phyloP scores from a whole-genome alignment of 1,284 basidiomycete species.

The Vanrija humicola region DNA sequence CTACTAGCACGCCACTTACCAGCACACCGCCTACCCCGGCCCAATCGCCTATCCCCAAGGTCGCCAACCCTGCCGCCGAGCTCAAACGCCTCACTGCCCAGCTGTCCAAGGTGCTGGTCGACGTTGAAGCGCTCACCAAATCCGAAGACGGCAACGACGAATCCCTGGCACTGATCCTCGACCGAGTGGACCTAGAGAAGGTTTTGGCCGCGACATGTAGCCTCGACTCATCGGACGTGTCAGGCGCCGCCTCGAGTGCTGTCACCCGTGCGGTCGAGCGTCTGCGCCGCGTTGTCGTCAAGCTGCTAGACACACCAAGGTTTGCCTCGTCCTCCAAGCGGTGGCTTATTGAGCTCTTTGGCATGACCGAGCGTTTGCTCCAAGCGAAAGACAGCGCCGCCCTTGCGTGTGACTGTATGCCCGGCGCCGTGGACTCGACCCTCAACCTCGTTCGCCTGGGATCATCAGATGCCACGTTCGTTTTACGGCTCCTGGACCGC shows the following conservation, averaged over 20 bases:
- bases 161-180: neutral
- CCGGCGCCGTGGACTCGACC: conserved; percentile 10
- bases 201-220: conserved; percentile 1
- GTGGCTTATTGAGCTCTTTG: conserved; percentile 13
- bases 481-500: conserved; percentile 3
- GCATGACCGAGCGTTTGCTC: too few relatives aligned
- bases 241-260: neutral
- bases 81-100: neutral
- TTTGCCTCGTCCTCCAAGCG: neutral
- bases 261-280: conserved; percentile 19
- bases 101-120: conserved; percentile 3
- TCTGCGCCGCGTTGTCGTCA: conserved; percentile 20
- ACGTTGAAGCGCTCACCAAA: neutral
- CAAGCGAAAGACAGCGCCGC: neutral
- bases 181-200: neutral
- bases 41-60: neutral
- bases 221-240: neutral
- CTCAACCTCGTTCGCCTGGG: conserved; percentile 4
- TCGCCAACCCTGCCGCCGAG: neutral
- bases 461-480: neutral
- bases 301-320: conserved; percentile 6
- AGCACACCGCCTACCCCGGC: neutral
- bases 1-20: neutral
- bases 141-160: neutral
- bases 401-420: neutral